These are phyloP conservation scores for Xylaria sp. DNA, from an alignment of 2,329 filamentous ascomycete genomes.

Conservation along the genomic window DNA sequence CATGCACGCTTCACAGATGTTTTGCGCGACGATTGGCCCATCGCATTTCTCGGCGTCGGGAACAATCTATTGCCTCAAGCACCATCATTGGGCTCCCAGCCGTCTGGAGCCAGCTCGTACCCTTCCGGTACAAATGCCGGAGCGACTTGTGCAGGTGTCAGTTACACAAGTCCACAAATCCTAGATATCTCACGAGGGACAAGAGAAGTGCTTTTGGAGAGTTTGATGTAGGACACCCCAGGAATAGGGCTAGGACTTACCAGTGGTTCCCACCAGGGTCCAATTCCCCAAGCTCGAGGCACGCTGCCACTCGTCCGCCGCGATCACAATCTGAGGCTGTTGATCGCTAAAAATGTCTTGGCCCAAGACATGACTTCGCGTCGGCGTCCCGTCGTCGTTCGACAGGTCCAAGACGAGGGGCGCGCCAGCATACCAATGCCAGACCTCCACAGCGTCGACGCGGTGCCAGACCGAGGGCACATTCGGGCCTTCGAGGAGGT, in stretches of 20 bases:
- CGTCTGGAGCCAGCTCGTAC: slow-evolving; percentile 34
- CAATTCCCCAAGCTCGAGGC: slow-evolving; percentile 52
- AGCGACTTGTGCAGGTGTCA: slow-evolving; percentile 31
- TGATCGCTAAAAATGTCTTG: slow-evolving; percentile 50
- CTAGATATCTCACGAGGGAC: background rate
- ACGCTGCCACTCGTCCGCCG: slow-evolving; percentile 52
- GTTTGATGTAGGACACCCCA: background rate
- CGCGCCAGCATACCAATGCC: slow-evolving; percentile 61
- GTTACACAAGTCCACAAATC: background rate
- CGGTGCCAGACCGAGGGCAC: slow-evolving; percentile 57
- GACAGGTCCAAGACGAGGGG: slow-evolving; percentile 54
- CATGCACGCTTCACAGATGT: background rate
- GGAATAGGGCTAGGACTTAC: slow-evolving; percentile 27
- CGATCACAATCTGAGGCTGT: slow-evolving; percentile 51
- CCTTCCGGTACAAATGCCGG: slow-evolving; percentile 37
- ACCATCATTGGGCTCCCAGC: slow-evolving; percentile 33
- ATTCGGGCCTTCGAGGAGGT: slow-evolving; percentile 48
- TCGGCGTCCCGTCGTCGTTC: slow-evolving; percentile 48
- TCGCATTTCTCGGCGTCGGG: background rate
- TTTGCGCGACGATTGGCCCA: slow-evolving; percentile 1
- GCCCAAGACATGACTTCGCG: slow-evolving; percentile 47
- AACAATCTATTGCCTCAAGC: background rate
- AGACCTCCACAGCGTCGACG: slow-evolving; percentile 56
- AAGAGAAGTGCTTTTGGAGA: background rate
- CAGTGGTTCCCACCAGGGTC: slow-evolving; percentile 53